Evolutionary conservation across 108 stramenopile genomes (phyloP).

Genomic region (Phaeodactylum tricornutum): DNA sequence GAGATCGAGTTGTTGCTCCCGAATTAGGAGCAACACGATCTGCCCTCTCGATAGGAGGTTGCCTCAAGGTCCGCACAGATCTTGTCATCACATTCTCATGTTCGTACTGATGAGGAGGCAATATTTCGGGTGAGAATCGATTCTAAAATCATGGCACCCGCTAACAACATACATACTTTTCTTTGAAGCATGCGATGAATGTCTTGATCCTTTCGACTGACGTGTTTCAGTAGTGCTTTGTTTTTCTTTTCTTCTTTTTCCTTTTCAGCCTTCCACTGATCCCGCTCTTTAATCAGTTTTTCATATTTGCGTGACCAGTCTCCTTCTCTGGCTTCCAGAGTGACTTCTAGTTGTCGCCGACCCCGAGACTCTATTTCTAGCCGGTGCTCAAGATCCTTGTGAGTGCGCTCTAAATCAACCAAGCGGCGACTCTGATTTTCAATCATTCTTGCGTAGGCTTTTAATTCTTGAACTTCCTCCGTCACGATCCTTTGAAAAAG

Average conservation of each 20-base stretch:
- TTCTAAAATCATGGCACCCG: too few relatives aligned
- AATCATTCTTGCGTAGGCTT: slow-evolving; percentile 40
- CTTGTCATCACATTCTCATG: too few relatives aligned
- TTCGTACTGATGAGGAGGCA: too few relatives aligned
- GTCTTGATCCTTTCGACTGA: slow-evolving; percentile 54
- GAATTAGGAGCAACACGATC: too few relatives aligned
- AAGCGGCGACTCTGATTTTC: slow-evolving; percentile 36
- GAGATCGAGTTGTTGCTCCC: too few relatives aligned
- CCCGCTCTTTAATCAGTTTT: slow-evolving; percentile 29
- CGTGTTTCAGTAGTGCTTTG: slow-evolving; percentile 25
- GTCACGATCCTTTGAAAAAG: slow-evolving; percentile 47
- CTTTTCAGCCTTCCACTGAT: slow-evolving; percentile 32
- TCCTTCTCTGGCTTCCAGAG: slow-evolving; percentile 37
- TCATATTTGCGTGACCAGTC: slow-evolving; percentile 31
- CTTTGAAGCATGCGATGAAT: slow-evolving; percentile 49
- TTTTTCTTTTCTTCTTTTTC: slow-evolving; percentile 39
- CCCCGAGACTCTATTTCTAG: slow-evolving; percentile 30
- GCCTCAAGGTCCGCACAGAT: too few relatives aligned
- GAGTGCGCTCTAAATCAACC: slow-evolving; percentile 26
- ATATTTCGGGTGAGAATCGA: too few relatives aligned
- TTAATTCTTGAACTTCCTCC: slow-evolving; percentile 50
- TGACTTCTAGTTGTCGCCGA: slow-evolving; percentile 32
- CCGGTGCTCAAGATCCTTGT: slow-evolving; percentile 36
- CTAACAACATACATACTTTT: slow-evolving; percentile 40
- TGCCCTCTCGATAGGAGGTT: too few relatives aligned